Evolutionary conservation across 495 filamentous ascomycete species (phyloP), one percentile per base, ranked within the genome.

Genomic region (Hypoxylon fuscum): DNA sequence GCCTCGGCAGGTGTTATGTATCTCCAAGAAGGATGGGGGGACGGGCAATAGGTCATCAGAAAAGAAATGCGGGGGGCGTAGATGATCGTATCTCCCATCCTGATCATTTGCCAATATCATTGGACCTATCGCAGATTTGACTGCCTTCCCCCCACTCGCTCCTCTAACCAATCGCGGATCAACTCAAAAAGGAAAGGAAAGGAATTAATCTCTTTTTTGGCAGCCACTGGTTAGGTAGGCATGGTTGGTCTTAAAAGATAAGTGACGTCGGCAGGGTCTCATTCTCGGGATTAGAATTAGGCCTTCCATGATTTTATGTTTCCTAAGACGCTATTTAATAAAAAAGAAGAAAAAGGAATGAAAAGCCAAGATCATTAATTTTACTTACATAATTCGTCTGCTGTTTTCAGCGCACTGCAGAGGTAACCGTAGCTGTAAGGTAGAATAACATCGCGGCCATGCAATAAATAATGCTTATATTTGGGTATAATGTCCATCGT

Each of bases 401-500:
- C n/a, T n/a, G n/a, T n/a, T n/a, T n/a, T n/a, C n/a, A n/a, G n/a
- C n/a, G n/a, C n/a, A n/a, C n/a, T n/a, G n/a, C n/a, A n/a, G n/a
- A n/a, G n/a, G n/a, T n/a, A n/a, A n/a, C n/a, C n/a, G n/a, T n/a
- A n/a, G n/a, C n/a, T n/a, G n/a, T n/a, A n/a, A n/a, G n/a, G n/a
- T n/a, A n/a, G n/a, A n/a, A 45, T 12, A 45, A 7, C 10, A 27
- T 27, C 3, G 21, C 29, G 11, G 42, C 14, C 20, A 11, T 14
- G 29, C 11, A 45, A 8, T 14, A 10, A 45, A 14, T 27, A 29
- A 45, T 27, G 11, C 56, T 9, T 56, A 47, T 58, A 63, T 61
- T 46, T 58, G 53, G 60, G 60, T 64, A 64, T 64, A 53, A 48
- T 8, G 15, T 54, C 41, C 49, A 53, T 53, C 34, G 10, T 52